These are phyloP conservation scores for Colletotrichum tropicicola DNA, from an alignment of 2,329 filamentous ascomycete species.

Conservation along the genomic window DNA sequence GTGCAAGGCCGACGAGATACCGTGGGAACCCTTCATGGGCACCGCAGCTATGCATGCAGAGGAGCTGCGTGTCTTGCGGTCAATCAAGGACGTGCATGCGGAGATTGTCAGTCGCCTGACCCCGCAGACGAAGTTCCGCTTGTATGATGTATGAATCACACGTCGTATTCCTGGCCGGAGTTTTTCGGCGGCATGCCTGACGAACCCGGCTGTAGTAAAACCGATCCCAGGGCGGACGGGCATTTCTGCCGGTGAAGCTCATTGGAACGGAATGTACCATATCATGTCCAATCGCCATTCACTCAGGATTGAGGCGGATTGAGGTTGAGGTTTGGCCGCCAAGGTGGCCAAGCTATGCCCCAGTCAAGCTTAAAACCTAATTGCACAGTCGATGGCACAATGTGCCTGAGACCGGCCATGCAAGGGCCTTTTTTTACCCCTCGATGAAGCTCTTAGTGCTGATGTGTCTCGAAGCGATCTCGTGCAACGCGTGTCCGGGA, in stretches of 20 bases:
- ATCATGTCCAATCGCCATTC: neutral
- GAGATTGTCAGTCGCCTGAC: conserved; percentile 9
- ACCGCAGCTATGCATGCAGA: conserved; percentile 5
- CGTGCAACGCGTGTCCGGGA: neutral
- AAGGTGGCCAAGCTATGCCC: conserved; percentile 3
- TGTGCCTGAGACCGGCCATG: neutral
- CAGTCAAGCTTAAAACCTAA: conserved; percentile 3
- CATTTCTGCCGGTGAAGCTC: neutral
- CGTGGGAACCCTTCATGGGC: conserved; percentile 35
- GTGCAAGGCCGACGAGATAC: conserved; percentile 38
- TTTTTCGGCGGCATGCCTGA: neutral
- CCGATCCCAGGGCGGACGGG: neutral
- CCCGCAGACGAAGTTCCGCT: conserved; percentile 17
- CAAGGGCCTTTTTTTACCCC: neutral
- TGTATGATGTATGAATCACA: neutral
- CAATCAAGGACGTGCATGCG: conserved; percentile 19
- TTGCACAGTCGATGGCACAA: neutral
- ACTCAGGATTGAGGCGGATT: neutral
- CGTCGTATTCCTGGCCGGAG: no score
- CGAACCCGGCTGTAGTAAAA: neutral
- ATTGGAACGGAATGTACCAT: neutral
- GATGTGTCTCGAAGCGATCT: neutral
- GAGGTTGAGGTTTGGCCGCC: no score
- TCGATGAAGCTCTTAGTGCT: neutral
- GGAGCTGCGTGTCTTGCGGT: conserved; percentile 4